A percentile compares a stretch with the other conserved stretches of the same genome.
Conservation (phyloP, 768 basidiomycete species). For the Auriculariales sp. region DNA sequence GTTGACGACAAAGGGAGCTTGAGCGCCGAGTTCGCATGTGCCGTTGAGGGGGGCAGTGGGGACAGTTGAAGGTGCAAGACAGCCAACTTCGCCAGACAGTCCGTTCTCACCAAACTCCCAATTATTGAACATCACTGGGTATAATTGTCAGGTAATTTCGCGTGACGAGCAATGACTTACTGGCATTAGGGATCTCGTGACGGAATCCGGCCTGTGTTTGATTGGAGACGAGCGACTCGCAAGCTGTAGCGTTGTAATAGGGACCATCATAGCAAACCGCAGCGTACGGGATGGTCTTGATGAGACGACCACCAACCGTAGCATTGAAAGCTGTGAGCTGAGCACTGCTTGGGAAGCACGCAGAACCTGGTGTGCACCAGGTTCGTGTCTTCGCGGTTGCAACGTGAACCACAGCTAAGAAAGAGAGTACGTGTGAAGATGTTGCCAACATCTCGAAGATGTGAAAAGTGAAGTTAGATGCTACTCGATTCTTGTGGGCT, state of each 20-base stretch:
- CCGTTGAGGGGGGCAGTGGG: background rate
- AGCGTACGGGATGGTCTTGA: background rate
- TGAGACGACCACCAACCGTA: background rate
- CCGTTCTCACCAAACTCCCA: background rate
- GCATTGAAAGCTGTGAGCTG: background rate
- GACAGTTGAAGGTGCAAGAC: background rate
- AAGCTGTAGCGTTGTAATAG: background rate
- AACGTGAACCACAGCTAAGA: too few species aligned
- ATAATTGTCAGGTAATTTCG: background rate
- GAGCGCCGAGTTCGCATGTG: background rate
- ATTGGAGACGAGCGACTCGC: background rate
- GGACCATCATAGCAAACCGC: background rate
- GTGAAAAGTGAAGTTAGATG: too few species aligned
- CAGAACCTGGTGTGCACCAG: too few species aligned
- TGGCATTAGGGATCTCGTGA: background rate
- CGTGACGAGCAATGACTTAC: background rate
- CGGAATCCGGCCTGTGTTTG: background rate
- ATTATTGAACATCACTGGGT: background rate
- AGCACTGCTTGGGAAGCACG: too few species aligned
- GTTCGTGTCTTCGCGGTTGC: too few species aligned
- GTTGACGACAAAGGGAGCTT: background rate
- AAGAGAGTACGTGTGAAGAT: too few species aligned
- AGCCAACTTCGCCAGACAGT: too few species aligned
- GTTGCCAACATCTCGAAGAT: too few species aligned
- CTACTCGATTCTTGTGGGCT: too few species aligned